Base-by-base conservation (phyloP, 139 green algal species). In the Dunaliella primolecta region DNA sequence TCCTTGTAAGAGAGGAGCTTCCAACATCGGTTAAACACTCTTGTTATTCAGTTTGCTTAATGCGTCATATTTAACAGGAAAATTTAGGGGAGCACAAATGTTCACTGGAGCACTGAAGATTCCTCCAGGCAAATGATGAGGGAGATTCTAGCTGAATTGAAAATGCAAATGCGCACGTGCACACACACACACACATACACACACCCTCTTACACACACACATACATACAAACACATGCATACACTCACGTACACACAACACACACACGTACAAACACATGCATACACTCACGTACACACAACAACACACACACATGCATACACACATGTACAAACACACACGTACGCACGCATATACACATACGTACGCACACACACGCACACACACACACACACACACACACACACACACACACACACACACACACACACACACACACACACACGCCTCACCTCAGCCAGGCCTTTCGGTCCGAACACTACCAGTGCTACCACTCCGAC, bases 401-500 rank as follows among this genome's bases (percentile, higher is more conserved):
- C 46, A 64, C 46, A n/a, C n/a, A n/a, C n/a, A n/a, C n/a, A n/a
- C n/a, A 64, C 46, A 64, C 46, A 64, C 46, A 64, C 46, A 64
- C 46, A 64, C 46, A 64, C 46, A 64, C 46, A 64, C 46, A 64
- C 46, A 64, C 46, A 64, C 46, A 64, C 46, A 64, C 46, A 64
- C 46, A 64, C 46, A 64, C 46, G 15, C 46, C 7, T n/a, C 70
- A 95, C 94, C 75, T 98, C 93, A 23, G 97, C 97, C 23, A 99
- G 90, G 15, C 97, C 97, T 86, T 99, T 99, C 32, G 97, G 97
- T 0, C 97, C 97, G 89, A 99, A 99, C 7, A 99, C 95, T 23
- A 99, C 87, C 25, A 99, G 87, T 1, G 97, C 97, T n/a, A 99
- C 97, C 0, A 99, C 94, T 1, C 92, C 97, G 0, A 99, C 97